These are phyloP conservation scores for Arabidopsis arenosa DNA, from an alignment of 345 rosid genomes.

Conservation along the genomic window DNA sequence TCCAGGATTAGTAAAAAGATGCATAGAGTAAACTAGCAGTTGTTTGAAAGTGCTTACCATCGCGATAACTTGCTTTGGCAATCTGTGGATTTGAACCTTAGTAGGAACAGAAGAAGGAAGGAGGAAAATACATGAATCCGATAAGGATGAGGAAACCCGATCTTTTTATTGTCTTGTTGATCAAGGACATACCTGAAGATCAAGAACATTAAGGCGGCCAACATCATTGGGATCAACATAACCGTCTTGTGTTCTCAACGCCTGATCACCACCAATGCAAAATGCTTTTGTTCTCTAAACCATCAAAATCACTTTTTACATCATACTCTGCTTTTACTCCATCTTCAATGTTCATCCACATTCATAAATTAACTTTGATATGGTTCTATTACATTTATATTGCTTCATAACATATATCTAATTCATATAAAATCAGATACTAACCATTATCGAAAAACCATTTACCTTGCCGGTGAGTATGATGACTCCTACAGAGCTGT, in stretches of 20 bases:
- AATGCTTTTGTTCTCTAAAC: slow-evolving; percentile 86
- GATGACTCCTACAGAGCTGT: slow-evolving; percentile 74
- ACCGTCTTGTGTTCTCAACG: slow-evolving; percentile 71
- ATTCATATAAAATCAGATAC: neutral
- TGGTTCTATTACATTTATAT: neutral
- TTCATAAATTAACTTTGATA: too few relatives aligned
- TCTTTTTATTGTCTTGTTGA: slow-evolving; percentile 17
- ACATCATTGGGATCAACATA: slow-evolving; percentile 74
- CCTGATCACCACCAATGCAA: slow-evolving; percentile 94
- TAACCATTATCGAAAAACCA: neutral
- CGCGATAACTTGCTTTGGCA: slow-evolving; percentile 93
- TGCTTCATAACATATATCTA: slow-evolving; percentile 6
- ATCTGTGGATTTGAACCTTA: slow-evolving; percentile 88
- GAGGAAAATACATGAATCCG: neutral
- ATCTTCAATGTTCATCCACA: too few relatives aligned
- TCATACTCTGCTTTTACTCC: too few relatives aligned
- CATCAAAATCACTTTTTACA: slow-evolving; percentile 15
- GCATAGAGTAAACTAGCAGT: slow-evolving; percentile 15
- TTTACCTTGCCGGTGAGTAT: slow-evolving; percentile 88
- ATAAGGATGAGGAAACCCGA: neutral
- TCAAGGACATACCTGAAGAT: slow-evolving; percentile 66
- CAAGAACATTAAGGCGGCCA: slow-evolving; percentile 81
- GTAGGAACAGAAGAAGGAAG: slow-evolving; percentile 13
- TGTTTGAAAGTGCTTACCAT: slow-evolving; percentile 59
- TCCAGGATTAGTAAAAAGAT: slow-evolving; percentile 5